Percentiles rank a stretch among this genome's conserved stretches.
Evolutionary conservation across 2,329 filamentous ascomycete species (phyloP).

Genomic region (Fusarium nurragi): DNA sequence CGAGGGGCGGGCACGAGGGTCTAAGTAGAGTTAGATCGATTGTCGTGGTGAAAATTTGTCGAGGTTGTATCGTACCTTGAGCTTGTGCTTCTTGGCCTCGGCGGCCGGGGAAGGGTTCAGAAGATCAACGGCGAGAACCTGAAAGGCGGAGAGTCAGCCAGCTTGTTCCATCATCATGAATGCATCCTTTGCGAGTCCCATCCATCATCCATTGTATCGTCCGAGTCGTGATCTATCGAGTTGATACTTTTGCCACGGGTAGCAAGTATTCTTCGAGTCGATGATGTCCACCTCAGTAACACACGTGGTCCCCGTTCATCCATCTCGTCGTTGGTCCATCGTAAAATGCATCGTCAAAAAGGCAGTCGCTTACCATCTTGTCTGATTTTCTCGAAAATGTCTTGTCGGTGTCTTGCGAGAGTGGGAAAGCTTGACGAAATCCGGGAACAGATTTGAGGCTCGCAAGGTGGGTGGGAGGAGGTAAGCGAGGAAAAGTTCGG

Average conservation of each 20-base stretch:
- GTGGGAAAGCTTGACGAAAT: slow-evolving; percentile 61
- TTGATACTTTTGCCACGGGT: slow-evolving; percentile 33
- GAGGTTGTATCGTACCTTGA: slow-evolving; percentile 77
- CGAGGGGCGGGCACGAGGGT: slow-evolving; percentile 94
- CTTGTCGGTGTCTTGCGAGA: slow-evolving; percentile 58
- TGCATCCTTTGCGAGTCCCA: slow-evolving; percentile 21
- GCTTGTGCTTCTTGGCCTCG: slow-evolving; percentile 99
- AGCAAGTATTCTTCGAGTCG: slow-evolving; percentile 16
- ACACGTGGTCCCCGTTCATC: slow-evolving; percentile 33
- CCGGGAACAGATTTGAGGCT: slow-evolving; percentile 65
- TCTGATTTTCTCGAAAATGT: slow-evolving; percentile 61
- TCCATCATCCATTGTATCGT: slow-evolving; percentile 15
- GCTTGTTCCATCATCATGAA: slow-evolving; percentile 34
- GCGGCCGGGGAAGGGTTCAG: slow-evolving; percentile 98
- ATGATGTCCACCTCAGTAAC: slow-evolving; percentile 33
- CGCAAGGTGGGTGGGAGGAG: slow-evolving; percentile 59
- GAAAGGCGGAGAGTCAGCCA: slow-evolving; percentile 58
- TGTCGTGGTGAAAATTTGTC: slow-evolving; percentile 25
- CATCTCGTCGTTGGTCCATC: slow-evolving; percentile 37
- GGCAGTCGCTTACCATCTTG: slow-evolving; percentile 72
- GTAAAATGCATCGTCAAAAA: slow-evolving; percentile 28
- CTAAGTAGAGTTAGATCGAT: slow-evolving; percentile 57
- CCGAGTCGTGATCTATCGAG: slow-evolving; percentile 27
- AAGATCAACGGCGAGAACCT: slow-evolving; percentile 99
- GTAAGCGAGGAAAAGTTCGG: slow-evolving; percentile 62